Evolutionary conservation across 2,329 filamentous ascomycete species (phyloP).

Genomic region (Neoscytalidium dimidiatum): DNA sequence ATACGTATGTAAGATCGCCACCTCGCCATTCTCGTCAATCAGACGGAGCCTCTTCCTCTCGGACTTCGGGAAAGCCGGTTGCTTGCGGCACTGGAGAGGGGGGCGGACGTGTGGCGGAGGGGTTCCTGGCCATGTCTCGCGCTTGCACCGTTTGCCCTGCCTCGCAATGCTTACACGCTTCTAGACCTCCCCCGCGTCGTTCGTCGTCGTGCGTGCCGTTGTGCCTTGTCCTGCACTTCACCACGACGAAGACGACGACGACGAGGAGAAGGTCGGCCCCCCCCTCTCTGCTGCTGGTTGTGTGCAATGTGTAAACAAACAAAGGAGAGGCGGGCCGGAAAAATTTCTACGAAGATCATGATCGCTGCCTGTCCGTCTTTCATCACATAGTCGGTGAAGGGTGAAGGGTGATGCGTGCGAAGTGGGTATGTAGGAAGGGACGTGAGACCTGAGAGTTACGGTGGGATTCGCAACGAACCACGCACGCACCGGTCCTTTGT

Average conservation of each 20-base stretch:
- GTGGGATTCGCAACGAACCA: not conserved
- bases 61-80: not conserved
- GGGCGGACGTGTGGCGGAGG: not conserved
- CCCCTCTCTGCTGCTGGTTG: not conserved
- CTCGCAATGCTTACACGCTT: not conserved
- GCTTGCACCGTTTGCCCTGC: not conserved
- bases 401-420: not conserved
- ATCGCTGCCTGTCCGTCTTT: not conserved
- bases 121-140: not conserved
- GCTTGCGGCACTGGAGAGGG: not conserved
- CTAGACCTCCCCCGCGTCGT: not conserved
- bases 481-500: not conserved
- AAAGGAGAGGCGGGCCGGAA: not conserved
- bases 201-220: too few species aligned
- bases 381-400: constrained; percentile 15
- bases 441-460: too few species aligned
- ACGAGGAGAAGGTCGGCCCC: too few species aligned
- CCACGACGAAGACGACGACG: too few species aligned
- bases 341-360: not conserved
- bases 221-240: too few species aligned
- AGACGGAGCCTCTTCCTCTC: not conserved
- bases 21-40: not conserved
- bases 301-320: not conserved
- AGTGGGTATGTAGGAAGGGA: not conserved
- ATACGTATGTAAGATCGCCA: not conserved